phyloP scores from a whole-genome alignment of 371 early-diverging fungal genomes.

The Mucor circinelloides region DNA sequence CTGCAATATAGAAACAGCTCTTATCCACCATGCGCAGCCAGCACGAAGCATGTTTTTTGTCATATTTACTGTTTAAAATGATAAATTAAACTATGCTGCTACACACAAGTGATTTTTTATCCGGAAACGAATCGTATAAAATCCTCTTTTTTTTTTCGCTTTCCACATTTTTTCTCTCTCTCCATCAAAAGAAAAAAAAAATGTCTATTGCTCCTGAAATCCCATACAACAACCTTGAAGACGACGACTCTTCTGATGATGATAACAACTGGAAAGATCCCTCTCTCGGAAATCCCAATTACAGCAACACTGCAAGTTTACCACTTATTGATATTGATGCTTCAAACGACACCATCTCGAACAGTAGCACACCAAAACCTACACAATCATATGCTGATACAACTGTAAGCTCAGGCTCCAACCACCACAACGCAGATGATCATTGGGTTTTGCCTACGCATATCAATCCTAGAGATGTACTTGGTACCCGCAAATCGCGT shows the following conservation, averaged over 20 bases:
- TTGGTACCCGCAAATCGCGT: slow-evolving; percentile 22
- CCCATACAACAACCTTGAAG: slow-evolving; percentile 17
- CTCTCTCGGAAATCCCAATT: neutral
- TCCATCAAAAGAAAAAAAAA: neutral
- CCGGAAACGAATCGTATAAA: neutral
- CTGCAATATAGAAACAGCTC: too few relatives aligned
- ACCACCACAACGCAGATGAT: slow-evolving; percentile 34
- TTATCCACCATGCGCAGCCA: too few relatives aligned
- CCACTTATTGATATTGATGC: neutral
- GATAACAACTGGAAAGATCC: neutral
- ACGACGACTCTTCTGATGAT: neutral
- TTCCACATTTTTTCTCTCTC: neutral
- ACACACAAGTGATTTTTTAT: neutral
- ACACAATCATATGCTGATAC: neutral
- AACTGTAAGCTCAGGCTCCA: slow-evolving; percentile 13
- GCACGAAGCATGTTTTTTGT: too few relatives aligned
- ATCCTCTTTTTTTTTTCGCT: neutral
- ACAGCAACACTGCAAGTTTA: neutral
- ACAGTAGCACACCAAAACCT: neutral
- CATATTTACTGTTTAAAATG: too few relatives aligned
- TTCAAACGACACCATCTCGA: neutral
- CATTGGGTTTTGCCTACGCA: slow-evolving; percentile 47
- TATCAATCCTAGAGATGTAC: slow-evolving; percentile 17
- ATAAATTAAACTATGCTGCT: neutral
- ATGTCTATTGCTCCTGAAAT: slow-evolving; percentile 40